phyloP scores from a whole-genome alignment of 2,329 filamentous ascomycete genomes.

The Clonostachys byssicola region DNA sequence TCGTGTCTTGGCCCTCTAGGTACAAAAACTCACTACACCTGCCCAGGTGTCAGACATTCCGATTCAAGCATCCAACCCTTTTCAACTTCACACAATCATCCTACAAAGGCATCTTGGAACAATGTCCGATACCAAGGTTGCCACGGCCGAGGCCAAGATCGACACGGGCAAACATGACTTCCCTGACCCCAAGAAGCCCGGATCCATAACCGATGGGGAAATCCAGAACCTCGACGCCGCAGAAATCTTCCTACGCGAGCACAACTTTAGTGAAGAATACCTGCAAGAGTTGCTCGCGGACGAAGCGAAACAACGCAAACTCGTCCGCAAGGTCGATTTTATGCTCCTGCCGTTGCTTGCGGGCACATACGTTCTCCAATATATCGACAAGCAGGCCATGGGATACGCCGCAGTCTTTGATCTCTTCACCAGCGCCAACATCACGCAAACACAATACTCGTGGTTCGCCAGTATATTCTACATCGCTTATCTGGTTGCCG shows the following conservation, averaged over 20 bases:
- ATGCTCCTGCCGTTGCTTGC: constrained; percentile 41
- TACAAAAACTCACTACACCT: too few species aligned
- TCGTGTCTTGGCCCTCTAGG: too few species aligned
- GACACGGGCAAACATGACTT: neutral
- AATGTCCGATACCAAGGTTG: neutral
- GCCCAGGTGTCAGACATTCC: too few species aligned
- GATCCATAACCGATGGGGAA: neutral
- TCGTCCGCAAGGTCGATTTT: constrained; percentile 40
- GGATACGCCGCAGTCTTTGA: constrained; percentile 44
- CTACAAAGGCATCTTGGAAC: too few species aligned
- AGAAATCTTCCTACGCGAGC: constrained; percentile 3
- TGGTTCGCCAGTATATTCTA: constrained; percentile 7
- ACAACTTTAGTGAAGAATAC: constrained; percentile 8
- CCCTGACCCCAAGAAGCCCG: neutral
- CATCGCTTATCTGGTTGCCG: neutral
- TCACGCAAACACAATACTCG: constrained; percentile 21
- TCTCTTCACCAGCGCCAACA: neutral
- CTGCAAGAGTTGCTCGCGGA: constrained; percentile 40
- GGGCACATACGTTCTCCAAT: constrained; percentile 41
- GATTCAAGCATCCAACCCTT: too few species aligned
- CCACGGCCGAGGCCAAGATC: neutral
- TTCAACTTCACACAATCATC: too few species aligned
- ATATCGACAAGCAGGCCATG: constrained; percentile 47
- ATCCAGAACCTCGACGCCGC: constrained; percentile 1
- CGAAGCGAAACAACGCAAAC: constrained; percentile 15